Evolutionary conservation across 495 filamentous ascomycete genomes (phyloP), one percentile per base, ranked within the genome.

Genomic region (Penicillium verhagenii): DNA sequence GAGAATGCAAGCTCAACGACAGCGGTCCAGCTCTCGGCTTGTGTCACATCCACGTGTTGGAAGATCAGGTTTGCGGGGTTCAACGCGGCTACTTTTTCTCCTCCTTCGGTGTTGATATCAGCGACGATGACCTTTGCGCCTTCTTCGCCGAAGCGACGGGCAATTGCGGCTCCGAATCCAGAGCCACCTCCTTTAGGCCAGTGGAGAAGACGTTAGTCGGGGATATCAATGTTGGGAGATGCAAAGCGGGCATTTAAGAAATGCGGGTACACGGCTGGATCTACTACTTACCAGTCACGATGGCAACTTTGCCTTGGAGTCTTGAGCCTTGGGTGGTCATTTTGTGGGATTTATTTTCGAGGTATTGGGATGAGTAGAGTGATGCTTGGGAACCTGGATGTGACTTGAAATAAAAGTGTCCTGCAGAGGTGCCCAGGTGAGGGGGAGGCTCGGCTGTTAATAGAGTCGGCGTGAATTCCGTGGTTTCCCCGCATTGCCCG

Each of bases 241-340:
- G 7, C 10, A 6, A 7, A 13, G 26, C 7, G 29, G 29, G 3
- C n/a, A n/a, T n/a, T n/a, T n/a, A n/a, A n/a, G n/a, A n/a, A n/a
- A n/a, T n/a, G n/a, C n/a, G n/a, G n/a, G n/a, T n/a, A n/a, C n/a
- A n/a, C 14, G 10, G 38, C 14, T 44, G 7, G 42, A 24, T 45
- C 6, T 20, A 6, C 11, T 44, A 8, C 47, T 33, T 57, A 67
- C 93, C 93, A 18, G 94, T 98, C 64, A 98, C 82, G 58, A 98
- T 85, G 68, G 90, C 90, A 72, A 96, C 96, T 75, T 97, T 98
- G 72, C 90, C 92, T 45, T 85, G 78, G 19, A 98, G 79, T 57
- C 72, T 61, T 14, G 66, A 57, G 39, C 69, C 64, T 61, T 67
- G 67, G 1, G 56, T 20, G n/a, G 54, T 28, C 56, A 55, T 58